Conservation (phyloP, 352 stramenopile species). For the Phytopythium boreale region DNA sequence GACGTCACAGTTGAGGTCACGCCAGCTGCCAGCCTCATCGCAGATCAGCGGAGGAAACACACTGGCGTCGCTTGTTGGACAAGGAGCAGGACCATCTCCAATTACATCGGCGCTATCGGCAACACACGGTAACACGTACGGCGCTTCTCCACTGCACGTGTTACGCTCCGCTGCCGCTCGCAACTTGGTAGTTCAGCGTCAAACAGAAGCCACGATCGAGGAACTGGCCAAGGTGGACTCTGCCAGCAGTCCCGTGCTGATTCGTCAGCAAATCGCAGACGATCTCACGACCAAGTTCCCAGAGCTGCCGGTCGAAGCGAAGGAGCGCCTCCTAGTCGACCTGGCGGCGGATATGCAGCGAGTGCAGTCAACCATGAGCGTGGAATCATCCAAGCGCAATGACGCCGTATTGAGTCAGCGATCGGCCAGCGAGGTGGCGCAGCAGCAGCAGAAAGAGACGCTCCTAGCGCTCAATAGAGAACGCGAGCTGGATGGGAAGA, state of each 20-base stretch:
- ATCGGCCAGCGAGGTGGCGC: constrained; percentile 22
- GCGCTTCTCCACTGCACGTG: background rate
- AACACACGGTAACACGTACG: background rate
- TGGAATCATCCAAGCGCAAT: constrained; percentile 46
- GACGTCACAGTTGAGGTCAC: constrained; percentile 17
- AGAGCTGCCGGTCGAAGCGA: constrained; percentile 40
- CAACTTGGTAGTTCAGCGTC: background rate
- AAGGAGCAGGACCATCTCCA: background rate
- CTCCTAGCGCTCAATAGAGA: constrained; percentile 24
- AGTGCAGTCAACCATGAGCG: constrained; percentile 38
- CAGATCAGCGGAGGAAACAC: background rate
- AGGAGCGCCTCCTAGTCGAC: constrained; percentile 44
- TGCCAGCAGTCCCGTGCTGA: background rate
- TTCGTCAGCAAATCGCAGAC: constrained; percentile 3
- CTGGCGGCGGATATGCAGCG: constrained; percentile 46
- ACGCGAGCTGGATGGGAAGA: constrained; percentile 8
- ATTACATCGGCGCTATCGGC: no score
- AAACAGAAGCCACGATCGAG: background rate
- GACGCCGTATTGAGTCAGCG: constrained; percentile 37
- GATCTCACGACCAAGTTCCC: constrained; percentile 40
- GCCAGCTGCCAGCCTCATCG: background rate
- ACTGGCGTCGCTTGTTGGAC: background rate
- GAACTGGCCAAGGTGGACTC: background rate
- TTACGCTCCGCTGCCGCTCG: background rate
- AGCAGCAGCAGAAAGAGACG: constrained; percentile 21